phyloP scores from a whole-genome alignment of 257 asterid genomes.

The Phtheirospermum japonicum region DNA sequence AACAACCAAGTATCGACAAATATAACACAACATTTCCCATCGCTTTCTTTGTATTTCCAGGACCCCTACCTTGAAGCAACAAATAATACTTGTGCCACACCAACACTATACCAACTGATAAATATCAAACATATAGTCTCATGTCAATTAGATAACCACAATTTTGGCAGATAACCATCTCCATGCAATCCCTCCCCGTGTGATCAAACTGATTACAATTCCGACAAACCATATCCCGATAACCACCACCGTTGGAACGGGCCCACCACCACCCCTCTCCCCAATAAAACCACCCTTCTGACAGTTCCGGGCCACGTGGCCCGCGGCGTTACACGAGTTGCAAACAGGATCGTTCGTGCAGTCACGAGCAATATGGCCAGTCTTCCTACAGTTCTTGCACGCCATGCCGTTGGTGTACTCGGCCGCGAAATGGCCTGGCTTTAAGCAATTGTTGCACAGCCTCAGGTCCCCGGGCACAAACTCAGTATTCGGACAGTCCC shows the following conservation, averaged over 20 bases:
- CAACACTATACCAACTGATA: neutral
- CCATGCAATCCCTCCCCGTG: slow-evolving; percentile 50
- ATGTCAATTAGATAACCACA: too few relatives aligned
- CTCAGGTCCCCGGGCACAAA: slow-evolving; percentile 49
- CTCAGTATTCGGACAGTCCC: slow-evolving; percentile 39
- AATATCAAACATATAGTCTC: neutral
- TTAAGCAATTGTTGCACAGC: slow-evolving; percentile 47
- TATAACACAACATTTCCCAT: too few relatives aligned
- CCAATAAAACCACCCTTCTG: slow-evolving; percentile 36
- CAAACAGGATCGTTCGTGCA: slow-evolving; percentile 60
- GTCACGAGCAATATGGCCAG: slow-evolving; percentile 62
- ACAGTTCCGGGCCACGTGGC: slow-evolving; percentile 51
- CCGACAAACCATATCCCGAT: slow-evolving; percentile 42
- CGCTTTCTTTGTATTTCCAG: slow-evolving; percentile 9
- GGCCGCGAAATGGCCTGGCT: slow-evolving; percentile 46
- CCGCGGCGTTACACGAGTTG: slow-evolving; percentile 48
- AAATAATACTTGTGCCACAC: too few relatives aligned
- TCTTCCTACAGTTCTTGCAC: slow-evolving; percentile 59
- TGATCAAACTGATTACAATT: slow-evolving; percentile 56
- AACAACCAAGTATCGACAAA: slow-evolving; percentile 15
- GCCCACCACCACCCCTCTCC: slow-evolving; percentile 38
- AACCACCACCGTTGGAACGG: slow-evolving; percentile 29
- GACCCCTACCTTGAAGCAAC: slow-evolving; percentile 19
- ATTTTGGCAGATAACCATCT: slow-evolving; percentile 39
- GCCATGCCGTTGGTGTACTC: slow-evolving; percentile 57